Evolutionary conservation across 768 basidiomycete species (phyloP), one percentile per base, ranked within the genome.

Genomic region (Lactifluus echinatus): DNA sequence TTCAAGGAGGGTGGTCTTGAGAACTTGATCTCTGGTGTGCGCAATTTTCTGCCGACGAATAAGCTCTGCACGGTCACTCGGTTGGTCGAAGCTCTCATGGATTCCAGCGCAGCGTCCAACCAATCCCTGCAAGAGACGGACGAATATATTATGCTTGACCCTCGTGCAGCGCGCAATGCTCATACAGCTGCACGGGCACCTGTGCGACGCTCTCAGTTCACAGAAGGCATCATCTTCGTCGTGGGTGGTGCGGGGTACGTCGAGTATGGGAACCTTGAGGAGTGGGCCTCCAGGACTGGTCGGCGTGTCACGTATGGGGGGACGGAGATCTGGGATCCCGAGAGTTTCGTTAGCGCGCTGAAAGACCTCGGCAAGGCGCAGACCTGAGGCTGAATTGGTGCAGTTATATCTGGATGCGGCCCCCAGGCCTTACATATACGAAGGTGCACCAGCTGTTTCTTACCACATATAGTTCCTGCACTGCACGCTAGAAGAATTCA

Each of bases 181-280:
- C 69, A 66, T 2, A 53, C 57, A 3, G 69, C 62, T 8, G 67
- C 59, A 14, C 66, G 63, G 4, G 69, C 62, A n/a, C 75, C 76
- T 59, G 71, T 73, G 19, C 70, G 70, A 60, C 76, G 77, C 43
- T 89, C 85, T 89, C 84, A 87, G 15, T 97, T 94, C 69, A 73
- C 78, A 3, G 95, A 98, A 60, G 85, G 89, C 14, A 82, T 90
- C 66, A 87, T 99, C 3, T 99, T 99, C 64, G 75, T 97, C 29
- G 94, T 99, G 2, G 96, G 96, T 8, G 96, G 96, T 1, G 96
- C 93, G 4, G 89, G 93, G 15, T 95, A 97, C 66, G 93, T 98
- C 50, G 96, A 99, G 72, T 97, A 94, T 64, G 93, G 93, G 4
- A 98, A 98, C 69, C 71, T 99, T 57, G 84, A 88, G 69, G 95